A percentile compares a stretch with the other conserved stretches of the same genome.
phyloP scores from a whole-genome alignment of 225 moss, liverwort and hornwort genomes.

The Ulota crispa region DNA sequence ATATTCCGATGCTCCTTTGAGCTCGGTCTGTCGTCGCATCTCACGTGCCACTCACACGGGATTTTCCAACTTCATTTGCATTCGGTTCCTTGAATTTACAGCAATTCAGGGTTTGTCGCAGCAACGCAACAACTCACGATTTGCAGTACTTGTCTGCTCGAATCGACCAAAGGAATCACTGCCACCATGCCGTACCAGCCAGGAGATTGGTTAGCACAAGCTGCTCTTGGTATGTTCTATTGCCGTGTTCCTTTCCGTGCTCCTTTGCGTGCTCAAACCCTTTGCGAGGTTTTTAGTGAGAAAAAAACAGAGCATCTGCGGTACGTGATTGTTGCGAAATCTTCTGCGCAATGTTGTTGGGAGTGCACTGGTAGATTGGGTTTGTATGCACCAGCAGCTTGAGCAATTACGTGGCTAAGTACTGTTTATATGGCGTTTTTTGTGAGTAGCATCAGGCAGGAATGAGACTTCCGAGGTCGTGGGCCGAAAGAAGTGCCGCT shows the following conservation, averaged over 20 bases:
- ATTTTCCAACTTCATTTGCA: not conserved
- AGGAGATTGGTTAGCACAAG: slow-evolving; percentile 55
- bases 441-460: slow-evolving; percentile 60
- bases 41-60: not conserved
- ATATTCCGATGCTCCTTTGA: not conserved
- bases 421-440: not conserved
- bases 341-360: not conserved
- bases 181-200: slow-evolving; percentile 46
- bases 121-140: not conserved
- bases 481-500: slow-evolving; percentile 71
- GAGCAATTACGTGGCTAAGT: not conserved
- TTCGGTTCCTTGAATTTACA: not conserved
- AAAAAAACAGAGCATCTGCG: not conserved
- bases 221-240: slow-evolving; percentile 34
- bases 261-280: not conserved
- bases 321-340: not conserved
- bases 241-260: not conserved
- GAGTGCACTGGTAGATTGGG: not conserved
- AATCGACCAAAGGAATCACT: not conserved
- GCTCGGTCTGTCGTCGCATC: not conserved
- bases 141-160: not conserved
- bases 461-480: slow-evolving; percentile 79
- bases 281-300: not conserved
- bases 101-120: not conserved
- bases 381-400: not conserved